Percentiles rank a stretch among this genome's conserved stretches.
These are phyloP conservation scores for Akanthomyces muscarius DNA, from an alignment of 2,329 filamentous ascomycete species.

Conservation along the genomic window DNA sequence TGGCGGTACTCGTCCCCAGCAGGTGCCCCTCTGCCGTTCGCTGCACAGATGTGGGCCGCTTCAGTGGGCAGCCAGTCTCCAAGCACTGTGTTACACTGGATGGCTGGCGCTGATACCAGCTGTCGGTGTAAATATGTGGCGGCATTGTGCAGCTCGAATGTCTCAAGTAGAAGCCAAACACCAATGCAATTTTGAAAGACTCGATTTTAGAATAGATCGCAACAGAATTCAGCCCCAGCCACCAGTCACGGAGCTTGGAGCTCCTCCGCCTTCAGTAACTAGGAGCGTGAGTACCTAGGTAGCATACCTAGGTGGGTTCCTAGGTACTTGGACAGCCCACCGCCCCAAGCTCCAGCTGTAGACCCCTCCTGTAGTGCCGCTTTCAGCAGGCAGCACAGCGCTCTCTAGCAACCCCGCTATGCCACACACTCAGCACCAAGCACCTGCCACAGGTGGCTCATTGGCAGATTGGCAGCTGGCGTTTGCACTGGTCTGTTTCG, in stretches of 20 bases:
- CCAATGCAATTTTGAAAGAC: not conserved
- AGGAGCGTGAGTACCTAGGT: too few relatives aligned
- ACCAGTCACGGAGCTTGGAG: too few relatives aligned
- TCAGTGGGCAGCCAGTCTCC: not conserved
- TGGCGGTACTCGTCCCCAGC: not conserved
- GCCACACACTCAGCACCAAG: not conserved
- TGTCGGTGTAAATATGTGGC: not conserved
- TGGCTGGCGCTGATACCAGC: not conserved
- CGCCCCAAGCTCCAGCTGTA: not conserved
- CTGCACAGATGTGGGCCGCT: constrained; percentile 2
- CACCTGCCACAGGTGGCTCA: constrained; percentile 5
- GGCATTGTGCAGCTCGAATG: not conserved
- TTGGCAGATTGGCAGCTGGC: not conserved
- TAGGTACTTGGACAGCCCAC: too few relatives aligned
- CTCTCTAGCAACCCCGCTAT: not conserved
- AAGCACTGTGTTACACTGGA: not conserved
- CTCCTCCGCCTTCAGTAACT: too few relatives aligned
- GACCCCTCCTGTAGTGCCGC: not conserved
- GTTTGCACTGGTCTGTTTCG: not conserved
- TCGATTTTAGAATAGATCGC: not conserved
- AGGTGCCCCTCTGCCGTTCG: not conserved
- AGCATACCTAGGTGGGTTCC: too few relatives aligned
- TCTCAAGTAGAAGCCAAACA: not conserved
- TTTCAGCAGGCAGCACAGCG: not conserved
- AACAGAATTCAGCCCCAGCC: not conserved